These are phyloP conservation scores for Viola pubescens DNA, from an alignment of 441 rosid species.

Conservation along the genomic window DNA sequence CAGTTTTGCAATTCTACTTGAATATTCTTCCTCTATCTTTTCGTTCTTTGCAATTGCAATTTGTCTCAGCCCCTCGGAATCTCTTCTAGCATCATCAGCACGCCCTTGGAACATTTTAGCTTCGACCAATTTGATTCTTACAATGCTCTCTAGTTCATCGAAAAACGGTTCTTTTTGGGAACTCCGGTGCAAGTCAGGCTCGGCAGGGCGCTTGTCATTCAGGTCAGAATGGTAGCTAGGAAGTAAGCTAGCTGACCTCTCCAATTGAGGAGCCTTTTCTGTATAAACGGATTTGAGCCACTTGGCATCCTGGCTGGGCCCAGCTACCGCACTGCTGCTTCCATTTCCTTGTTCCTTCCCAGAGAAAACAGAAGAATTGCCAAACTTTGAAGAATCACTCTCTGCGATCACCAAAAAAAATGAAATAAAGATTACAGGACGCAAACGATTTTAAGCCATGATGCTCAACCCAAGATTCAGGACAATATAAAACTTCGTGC, in stretches of 20 bases:
- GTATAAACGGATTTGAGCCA: constrained; percentile 54
- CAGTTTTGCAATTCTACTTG: constrained; percentile 49
- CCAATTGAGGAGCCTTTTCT: constrained; percentile 54
- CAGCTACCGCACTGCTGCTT: constrained; percentile 35
- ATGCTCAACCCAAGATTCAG: no score
- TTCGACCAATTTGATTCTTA: constrained; percentile 83
- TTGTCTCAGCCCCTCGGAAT: constrained; percentile 78
- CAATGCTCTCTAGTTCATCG: constrained; percentile 84
- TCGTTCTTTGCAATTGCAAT: constrained; percentile 71
- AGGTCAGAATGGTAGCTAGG: constrained; percentile 43
- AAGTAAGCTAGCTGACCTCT: constrained; percentile 45
- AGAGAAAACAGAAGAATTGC: constrained; percentile 22
- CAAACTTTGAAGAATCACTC: constrained; percentile 45
- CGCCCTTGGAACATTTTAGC: constrained; percentile 84
- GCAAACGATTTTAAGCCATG: no score
- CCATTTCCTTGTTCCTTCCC: constrained; percentile 48
- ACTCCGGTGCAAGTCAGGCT: constrained; percentile 37
- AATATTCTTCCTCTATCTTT: constrained; percentile 68
- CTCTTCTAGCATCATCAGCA: constrained; percentile 87
- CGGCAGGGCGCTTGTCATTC: constrained; percentile 39
- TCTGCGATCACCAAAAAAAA: constrained; percentile 39
- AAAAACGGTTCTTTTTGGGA: constrained; percentile 52
- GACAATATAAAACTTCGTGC: no score
- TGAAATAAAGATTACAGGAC: no score
- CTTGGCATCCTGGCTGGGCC: constrained; percentile 45